These are phyloP conservation scores for Asparagopsis taxiformis DNA, from an alignment of 31 red algal genomes.

Conservation along the genomic window DNA sequence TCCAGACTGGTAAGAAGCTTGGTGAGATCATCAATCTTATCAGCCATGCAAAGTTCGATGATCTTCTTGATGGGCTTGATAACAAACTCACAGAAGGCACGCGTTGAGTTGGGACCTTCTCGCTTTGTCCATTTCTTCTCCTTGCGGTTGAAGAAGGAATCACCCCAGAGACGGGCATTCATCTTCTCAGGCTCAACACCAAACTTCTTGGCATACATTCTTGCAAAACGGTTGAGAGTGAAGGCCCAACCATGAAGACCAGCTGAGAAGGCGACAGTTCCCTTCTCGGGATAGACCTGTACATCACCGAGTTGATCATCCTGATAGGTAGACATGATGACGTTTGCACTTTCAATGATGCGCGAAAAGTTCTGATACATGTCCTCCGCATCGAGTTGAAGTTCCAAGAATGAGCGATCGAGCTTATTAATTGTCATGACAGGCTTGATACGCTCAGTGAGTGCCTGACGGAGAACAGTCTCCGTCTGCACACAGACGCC, in stretches of 20 bases:
- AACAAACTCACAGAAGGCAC: slow-evolving; percentile 98
- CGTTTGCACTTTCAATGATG: slow-evolving; percentile 98
- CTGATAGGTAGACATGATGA: slow-evolving; percentile 98
- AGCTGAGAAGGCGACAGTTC: slow-evolving; percentile 97
- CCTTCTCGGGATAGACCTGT: slow-evolving; percentile 87
- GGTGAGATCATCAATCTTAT: slow-evolving; percentile 88
- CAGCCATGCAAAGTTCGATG: slow-evolving; percentile 94
- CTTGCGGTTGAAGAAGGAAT: slow-evolving; percentile 92
- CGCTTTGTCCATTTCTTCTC: slow-evolving; percentile 97
- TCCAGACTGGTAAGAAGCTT: slow-evolving; percentile 80
- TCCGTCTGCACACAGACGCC: slow-evolving; percentile 99
- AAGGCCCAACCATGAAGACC: slow-evolving; percentile 99
- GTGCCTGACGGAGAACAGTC: slow-evolving; percentile 98
- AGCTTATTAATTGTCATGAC: slow-evolving; percentile 99
- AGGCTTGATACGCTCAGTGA: slow-evolving; percentile 98
- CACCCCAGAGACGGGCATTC: slow-evolving; percentile 95
- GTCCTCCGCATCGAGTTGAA: slow-evolving; percentile 97
- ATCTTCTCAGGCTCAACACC: slow-evolving; percentile 95
- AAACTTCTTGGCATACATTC: slow-evolving; percentile 99
- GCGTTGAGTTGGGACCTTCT: slow-evolving; percentile 31
- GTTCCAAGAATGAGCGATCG: slow-evolving; percentile 98
- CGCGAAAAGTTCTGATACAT: slow-evolving; percentile 99
- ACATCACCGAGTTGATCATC: slow-evolving; percentile 93
- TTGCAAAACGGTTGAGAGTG: slow-evolving; percentile 96
- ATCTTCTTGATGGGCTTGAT: slow-evolving; percentile 98